Percentiles rank a stretch among this genome's conserved stretches.
Conservation (phyloP, 306 rosid species). For the Spatholobus suberectus region DNA sequence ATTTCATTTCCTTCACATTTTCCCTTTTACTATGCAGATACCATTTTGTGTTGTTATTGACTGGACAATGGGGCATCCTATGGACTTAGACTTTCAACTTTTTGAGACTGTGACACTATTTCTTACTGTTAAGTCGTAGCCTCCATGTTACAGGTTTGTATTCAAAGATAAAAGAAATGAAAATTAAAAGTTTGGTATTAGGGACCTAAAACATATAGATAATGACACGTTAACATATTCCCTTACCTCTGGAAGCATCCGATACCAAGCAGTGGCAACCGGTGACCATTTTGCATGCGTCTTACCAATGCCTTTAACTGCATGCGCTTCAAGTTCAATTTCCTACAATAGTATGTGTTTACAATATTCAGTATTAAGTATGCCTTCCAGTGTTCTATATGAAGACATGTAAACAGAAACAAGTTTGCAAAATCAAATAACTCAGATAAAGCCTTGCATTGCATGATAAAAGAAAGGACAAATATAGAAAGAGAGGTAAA, state of each 20-base stretch:
- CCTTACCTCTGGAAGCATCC: slow-evolving; percentile 96
- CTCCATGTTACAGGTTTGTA: slow-evolving; percentile 81
- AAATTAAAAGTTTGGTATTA: neutral
- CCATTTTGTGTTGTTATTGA: slow-evolving; percentile 80
- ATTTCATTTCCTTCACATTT: neutral
- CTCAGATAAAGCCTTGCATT: neutral
- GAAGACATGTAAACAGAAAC: slow-evolving; percentile 15
- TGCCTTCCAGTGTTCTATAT: neutral
- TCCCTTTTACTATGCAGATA: slow-evolving; percentile 62
- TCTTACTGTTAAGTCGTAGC: slow-evolving; percentile 72
- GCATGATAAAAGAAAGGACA: neutral
- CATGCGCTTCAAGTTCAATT: slow-evolving; percentile 97
- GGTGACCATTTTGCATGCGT: slow-evolving; percentile 99
- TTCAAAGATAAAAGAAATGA: neutral
- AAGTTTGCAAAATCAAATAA: slow-evolving; percentile 23
- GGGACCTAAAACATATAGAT: neutral
- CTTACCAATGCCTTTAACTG: slow-evolving; percentile 94
- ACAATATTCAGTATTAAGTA: slow-evolving; percentile 2
- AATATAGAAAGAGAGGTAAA: neutral
- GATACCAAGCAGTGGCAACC: slow-evolving; percentile 95
- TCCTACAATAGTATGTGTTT: slow-evolving; percentile 56
- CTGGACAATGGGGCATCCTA: slow-evolving; percentile 72
- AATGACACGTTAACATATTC: slow-evolving; percentile 8
- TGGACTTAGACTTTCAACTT: slow-evolving; percentile 88
- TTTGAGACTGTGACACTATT: slow-evolving; percentile 82